A percentile compares a stretch with the other conserved stretches of the same genome.
Conservation (phyloP, 2,329 filamentous ascomycete genomes). For the Rhynchosporium secalis region DNA sequence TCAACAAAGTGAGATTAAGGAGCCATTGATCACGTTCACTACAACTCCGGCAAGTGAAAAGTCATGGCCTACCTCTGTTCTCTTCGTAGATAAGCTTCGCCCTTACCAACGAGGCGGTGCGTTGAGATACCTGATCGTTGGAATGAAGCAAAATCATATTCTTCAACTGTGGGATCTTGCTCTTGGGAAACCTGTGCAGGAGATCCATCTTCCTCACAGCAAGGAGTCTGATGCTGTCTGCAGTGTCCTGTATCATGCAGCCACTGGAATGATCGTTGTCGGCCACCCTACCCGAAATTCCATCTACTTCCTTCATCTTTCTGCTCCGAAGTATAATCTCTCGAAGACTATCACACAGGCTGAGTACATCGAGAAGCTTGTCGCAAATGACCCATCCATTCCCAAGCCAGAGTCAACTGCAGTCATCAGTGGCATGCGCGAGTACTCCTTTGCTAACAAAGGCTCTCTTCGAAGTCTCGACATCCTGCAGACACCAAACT, state of each 20-base stretch:
- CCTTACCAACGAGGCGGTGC: conserved; percentile 89
- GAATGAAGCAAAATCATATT: conserved; percentile 98
- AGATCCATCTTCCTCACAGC: conserved; percentile 93
- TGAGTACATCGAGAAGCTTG: conserved; percentile 78
- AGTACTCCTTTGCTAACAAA: conserved; percentile 87
- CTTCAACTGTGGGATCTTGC: conserved; percentile 98
- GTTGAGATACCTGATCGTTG: conserved; percentile 91
- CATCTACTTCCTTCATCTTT: conserved; percentile 94
- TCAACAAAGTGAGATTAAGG: conserved; percentile 68
- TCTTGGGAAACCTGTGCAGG: conserved; percentile 91
- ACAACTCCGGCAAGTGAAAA: conserved; percentile 89
- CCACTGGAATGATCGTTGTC: conserved; percentile 89
- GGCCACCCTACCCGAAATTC: conserved; percentile 97
- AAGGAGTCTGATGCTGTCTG: conserved; percentile 98
- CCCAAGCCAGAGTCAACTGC: conserved; percentile 91
- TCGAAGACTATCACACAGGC: conserved; percentile 79
- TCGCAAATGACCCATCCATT: conserved; percentile 68
- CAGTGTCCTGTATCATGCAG: conserved; percentile 91
- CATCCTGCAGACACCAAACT: conserved; percentile 73
- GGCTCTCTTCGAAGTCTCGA: conserved; percentile 88
- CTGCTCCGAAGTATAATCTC: conserved; percentile 88
- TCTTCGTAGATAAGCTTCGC: conserved; percentile 93
- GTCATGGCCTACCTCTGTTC: conserved; percentile 93
- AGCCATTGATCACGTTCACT: conserved; percentile 81
- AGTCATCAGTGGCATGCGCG: conserved; percentile 93